Evolutionary conservation across 2,329 filamentous ascomycete genomes (phyloP), one percentile per base, ranked within the genome.

Genomic region (Aspergillus pseudoglaucus): DNA sequence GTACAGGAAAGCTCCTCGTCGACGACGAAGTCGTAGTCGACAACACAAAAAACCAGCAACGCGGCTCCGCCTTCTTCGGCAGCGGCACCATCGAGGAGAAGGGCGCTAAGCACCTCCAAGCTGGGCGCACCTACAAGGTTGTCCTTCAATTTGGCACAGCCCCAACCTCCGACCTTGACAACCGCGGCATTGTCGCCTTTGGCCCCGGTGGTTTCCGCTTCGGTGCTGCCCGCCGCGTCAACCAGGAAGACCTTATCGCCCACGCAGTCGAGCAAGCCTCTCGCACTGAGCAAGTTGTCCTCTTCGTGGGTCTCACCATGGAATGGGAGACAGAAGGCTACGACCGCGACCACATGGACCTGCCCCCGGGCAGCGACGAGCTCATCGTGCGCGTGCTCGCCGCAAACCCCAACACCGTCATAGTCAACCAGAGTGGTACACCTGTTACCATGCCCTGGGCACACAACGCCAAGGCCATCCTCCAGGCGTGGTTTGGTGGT

Each of bases 401-500:
- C 0, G 84, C 76, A 0, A 90, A 90, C 63, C 74, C 82, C 3
- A 83, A 83, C 47, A 84, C 85, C 1, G 80, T 82, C 1, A 80
- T 93, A 1, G 83, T 90, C 1, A 82, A 88, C 61, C 87, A 90
- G 58, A 88, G 85, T 0, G 88, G 87, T 32, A 88, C 86, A 0
- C 87, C 87, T 0, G 70, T 78, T 9, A 75, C 72, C 2, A 75
- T 78, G 66, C 75, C 74, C 0, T 75, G 75, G 68, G 64, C 59
- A 2, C 59, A 67, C 4, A 63, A 70, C n/a, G 63, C 71, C 8
- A 71, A 73, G 6, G 80, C 82, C 2, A 71, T 90, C 1, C 62
- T 90, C 1, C 85, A 91, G 59, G 87, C 87, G 6, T 93, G 87
- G 87, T 93, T 90, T 59, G 86, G 87, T 51, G 88, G 88, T n/a